Conservation (phyloP, 1,284 basidiomycete genomes). For the Malassezia globosa region DNA sequence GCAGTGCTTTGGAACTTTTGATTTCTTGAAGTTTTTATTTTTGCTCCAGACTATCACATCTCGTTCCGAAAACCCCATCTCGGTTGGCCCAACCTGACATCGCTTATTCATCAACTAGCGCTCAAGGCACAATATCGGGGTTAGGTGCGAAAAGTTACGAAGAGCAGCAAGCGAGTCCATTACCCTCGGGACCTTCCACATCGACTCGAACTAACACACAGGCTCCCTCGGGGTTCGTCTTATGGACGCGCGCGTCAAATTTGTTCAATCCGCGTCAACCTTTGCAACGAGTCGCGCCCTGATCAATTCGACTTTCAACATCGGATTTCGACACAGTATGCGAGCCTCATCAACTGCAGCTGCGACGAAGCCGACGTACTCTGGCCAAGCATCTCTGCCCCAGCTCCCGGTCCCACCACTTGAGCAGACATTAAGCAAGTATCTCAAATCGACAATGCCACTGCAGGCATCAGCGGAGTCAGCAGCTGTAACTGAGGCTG, state of each 20-base stretch:
- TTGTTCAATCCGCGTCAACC: neutral
- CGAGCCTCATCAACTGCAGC: slow-evolving; percentile 8
- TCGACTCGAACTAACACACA: no score
- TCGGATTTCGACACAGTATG: slow-evolving; percentile 3
- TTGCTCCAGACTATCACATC: no score
- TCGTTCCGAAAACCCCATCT: no score
- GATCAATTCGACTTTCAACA: neutral
- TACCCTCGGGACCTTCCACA: no score
- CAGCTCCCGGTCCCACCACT: slow-evolving; percentile 41
- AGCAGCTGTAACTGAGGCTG: slow-evolving; percentile 28
- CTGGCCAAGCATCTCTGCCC: slow-evolving; percentile 38
- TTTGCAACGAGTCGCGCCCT: neutral
- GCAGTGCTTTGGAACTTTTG: no score
- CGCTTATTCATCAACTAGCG: no score
- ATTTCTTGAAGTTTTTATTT: no score
- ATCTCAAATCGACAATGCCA: slow-evolving; percentile 36
- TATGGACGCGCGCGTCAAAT: neutral
- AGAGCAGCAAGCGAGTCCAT: no score
- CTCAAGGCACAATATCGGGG: no score
- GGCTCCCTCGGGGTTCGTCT: no score
- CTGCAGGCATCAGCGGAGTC: slow-evolving; percentile 25
- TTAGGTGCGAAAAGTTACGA: no score
- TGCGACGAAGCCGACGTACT: slow-evolving; percentile 23
- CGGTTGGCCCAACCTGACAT: no score
- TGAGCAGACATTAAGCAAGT: slow-evolving; percentile 41